Evolutionary conservation across 768 basidiomycete genomes (phyloP).

Genomic region (Gloeopeniophorella convolvens): DNA sequence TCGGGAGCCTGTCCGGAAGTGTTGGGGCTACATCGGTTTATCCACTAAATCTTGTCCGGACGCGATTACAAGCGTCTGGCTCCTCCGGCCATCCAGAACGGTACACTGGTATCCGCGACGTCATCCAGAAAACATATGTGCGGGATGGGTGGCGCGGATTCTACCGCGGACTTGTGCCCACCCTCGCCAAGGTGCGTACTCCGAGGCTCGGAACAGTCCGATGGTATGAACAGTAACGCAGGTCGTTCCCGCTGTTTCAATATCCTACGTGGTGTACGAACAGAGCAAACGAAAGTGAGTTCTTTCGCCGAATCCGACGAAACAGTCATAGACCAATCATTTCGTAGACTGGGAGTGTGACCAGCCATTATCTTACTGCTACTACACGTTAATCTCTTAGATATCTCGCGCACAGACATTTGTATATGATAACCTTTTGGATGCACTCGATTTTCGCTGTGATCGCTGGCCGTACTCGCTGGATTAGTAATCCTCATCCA

Average conservation of each 20-base stretch:
- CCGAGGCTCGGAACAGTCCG: background rate
- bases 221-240: constrained; percentile 26
- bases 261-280: constrained; percentile 94
- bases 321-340: background rate
- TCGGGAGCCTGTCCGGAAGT: constrained; percentile 89
- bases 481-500: too few relatives aligned
- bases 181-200: constrained; percentile 74
- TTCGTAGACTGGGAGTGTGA: constrained; percentile 12
- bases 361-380: constrained; percentile 6
- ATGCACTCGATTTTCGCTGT: too few relatives aligned
- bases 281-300: constrained; percentile 72
- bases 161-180: constrained; percentile 88
- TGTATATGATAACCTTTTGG: background rate
- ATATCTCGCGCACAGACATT: background rate
- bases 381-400: constrained; percentile 6
- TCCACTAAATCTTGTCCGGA: constrained; percentile 86
- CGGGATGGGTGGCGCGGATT: constrained; percentile 92
- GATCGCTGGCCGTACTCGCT: too few relatives aligned
- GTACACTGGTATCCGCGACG: constrained; percentile 87
- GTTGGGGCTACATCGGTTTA: constrained; percentile 94
- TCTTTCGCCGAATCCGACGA: background rate
- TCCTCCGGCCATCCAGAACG: constrained; percentile 90
- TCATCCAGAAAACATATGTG: constrained; percentile 68
- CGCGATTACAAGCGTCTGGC: constrained; percentile 92
- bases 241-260: constrained; percentile 95